phyloP scores from a whole-genome alignment of 768 basidiomycete species.

The Dioszegia aurantiaca region DNA sequence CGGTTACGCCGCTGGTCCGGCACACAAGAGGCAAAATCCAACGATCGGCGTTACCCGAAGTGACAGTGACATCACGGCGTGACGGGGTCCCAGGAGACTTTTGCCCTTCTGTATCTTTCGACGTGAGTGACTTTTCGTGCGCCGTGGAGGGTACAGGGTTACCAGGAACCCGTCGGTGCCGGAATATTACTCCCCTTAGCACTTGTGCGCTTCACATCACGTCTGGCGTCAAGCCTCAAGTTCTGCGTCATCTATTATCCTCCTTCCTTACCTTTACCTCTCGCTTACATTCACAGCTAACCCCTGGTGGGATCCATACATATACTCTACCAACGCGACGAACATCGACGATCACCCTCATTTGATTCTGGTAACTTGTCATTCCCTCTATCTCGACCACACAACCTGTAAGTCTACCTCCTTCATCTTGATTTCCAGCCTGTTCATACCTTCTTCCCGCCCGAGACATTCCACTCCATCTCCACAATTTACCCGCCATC shows the following conservation, averaged over 20 bases:
- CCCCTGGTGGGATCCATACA: constrained; percentile 8
- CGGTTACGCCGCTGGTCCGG: constrained; percentile 5
- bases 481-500: neutral
- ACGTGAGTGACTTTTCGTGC: constrained; percentile 7
- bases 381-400: neutral
- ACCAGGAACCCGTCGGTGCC: too few species aligned
- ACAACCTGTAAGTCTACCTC: neutral
- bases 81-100: neutral
- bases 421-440: neutral
- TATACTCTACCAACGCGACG: neutral
- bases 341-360: constrained; percentile 1
- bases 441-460: neutral
- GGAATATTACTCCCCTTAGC: too few species aligned
- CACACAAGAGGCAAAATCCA: neutral
- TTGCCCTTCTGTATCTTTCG: neutral
- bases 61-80: constrained; percentile 3
- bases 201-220: neutral
- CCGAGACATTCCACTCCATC: neutral
- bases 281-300: neutral
- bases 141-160: too few species aligned
- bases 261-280: neutral
- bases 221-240: neutral
- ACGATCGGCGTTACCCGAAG: neutral
- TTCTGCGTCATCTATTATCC: neutral
- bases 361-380: neutral